A percentile compares a stretch with the other conserved stretches of the same genome.
These are phyloP conservation scores for Cercospora sojina DNA, from an alignment of 2,329 filamentous ascomycete genomes.

Conservation along the genomic window DNA sequence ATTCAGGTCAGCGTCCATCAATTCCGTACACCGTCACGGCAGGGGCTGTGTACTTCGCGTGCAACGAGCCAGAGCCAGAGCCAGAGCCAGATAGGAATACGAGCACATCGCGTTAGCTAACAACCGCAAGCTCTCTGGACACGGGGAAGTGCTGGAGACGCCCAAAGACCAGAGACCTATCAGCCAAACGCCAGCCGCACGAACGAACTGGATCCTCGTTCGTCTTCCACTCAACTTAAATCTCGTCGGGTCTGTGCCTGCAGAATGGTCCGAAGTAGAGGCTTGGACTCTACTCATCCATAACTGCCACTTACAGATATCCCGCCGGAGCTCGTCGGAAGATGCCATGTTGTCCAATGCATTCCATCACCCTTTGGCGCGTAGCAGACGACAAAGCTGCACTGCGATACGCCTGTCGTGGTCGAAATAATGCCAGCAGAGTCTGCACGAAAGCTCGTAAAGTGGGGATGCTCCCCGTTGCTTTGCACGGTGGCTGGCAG, in stretches of 20 bases:
- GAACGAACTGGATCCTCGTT: too few relatives aligned
- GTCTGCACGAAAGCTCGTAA: background rate
- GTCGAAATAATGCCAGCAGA: background rate
- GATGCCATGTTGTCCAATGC: background rate
- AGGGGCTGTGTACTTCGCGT: background rate
- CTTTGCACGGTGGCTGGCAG: conserved; percentile 1
- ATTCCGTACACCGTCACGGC: background rate
- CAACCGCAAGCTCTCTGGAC: background rate
- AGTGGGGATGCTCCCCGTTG: conserved; percentile 5
- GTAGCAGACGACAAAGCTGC: background rate
- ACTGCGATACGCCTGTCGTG: background rate
- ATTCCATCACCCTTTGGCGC: background rate
- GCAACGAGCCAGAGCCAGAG: background rate
- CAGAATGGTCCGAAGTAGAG: background rate
- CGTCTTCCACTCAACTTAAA: background rate
- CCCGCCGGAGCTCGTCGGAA: background rate
- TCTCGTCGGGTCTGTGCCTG: background rate
- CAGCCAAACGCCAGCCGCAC: too few relatives aligned
- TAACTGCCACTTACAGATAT: background rate
- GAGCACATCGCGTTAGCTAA: background rate
- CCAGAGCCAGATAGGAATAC: background rate
- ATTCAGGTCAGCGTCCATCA: background rate
- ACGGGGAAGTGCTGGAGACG: background rate
- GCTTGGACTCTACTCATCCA: background rate
- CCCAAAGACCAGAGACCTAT: too few relatives aligned